Base-by-base conservation (phyloP, 495 filamentous ascomycete genomes). In the Trichoderma asperelloides region DNA sequence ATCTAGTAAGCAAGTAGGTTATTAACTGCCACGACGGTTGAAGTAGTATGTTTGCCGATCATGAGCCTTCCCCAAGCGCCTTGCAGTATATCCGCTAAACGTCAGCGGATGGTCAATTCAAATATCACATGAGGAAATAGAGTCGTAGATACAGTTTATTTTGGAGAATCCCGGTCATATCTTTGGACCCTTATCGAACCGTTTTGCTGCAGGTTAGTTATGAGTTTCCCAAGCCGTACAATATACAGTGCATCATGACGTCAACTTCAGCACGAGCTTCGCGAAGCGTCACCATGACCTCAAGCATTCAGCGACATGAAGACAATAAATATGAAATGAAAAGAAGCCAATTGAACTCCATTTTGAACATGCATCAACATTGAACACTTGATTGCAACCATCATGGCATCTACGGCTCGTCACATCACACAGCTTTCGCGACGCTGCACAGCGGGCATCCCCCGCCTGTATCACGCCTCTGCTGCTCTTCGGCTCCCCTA, bases 381-480 rank as follows among this genome's bases (percentile, higher is more conserved):
- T 9, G 12, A 13, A 60, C 15, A 28, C 23, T 30, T 8, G 2
- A 12, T 60, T 9, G 3, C 23, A 28, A 27, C 5, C 9, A 60
- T 12, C 23, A 60, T 60, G 55, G 55, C 55, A 30, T 60, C 55
- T 27, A 30, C 27, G 12, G 27, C 30, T 18, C 55, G 55, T 15
- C 11, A 27, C 16, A 23, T 60, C 16, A 21, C 55, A 1, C 55
- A 60, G 3, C 30, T 16, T 16, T 30, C 55, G 21, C 39, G 39
- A 3, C n/a, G 39, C 16, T 45, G 64, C 39, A 43, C 21, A 13
- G 6, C 27, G 23, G 64, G 3, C 41, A 25, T 65, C 64, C 28
- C 64, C 18, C 64, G 37, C 39, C 64, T 12, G 18, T 65, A 45
- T 30, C 78, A 78, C 68, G 67, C 70, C 28, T 71, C 74, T 0